Evolutionary conservation across 2,329 filamentous ascomycete genomes (phyloP).

Genomic region (Zymoseptoria pseudotritici): DNA sequence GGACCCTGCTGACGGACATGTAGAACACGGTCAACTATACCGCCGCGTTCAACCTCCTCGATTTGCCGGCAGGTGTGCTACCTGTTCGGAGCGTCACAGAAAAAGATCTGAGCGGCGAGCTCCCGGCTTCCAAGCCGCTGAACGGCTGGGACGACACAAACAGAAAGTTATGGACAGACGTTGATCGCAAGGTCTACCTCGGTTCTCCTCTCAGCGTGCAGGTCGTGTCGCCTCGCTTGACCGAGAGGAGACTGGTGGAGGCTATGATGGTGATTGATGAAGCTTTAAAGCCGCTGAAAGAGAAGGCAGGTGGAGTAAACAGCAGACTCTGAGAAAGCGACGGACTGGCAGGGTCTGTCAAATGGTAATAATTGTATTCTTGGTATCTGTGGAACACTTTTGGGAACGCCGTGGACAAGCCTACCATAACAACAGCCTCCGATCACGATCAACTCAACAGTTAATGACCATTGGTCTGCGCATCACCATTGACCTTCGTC

Average conservation of each 20-base stretch:
- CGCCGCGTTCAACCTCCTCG: conserved; percentile 53
- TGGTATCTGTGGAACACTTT: not conserved
- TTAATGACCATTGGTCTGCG: not conserved
- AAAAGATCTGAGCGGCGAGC: conserved; percentile 45
- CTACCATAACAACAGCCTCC: not conserved
- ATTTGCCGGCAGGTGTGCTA: conserved; percentile 53
- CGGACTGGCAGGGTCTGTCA: not conserved
- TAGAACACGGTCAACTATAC: conserved; percentile 55
- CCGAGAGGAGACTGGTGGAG: conserved; percentile 47
- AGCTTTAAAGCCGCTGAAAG: conserved; percentile 25
- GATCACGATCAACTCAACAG: too few species aligned
- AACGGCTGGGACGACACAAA: conserved; percentile 56
- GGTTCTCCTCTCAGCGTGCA: conserved; percentile 50
- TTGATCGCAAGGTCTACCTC: conserved; percentile 48
- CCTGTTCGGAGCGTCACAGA: conserved; percentile 47
- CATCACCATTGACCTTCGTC: conserved; percentile 18
- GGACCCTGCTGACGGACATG: not conserved
- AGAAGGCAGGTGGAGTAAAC: not conserved
- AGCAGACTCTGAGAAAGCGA: not conserved
- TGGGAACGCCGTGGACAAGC: not conserved
- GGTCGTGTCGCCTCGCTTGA: conserved; percentile 48
- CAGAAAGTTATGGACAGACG: conserved; percentile 48
- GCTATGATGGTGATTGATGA: conserved; percentile 49
- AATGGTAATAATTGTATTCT: not conserved
- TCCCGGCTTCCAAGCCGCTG: conserved; percentile 33